These are phyloP conservation scores for Secale cereale DNA, from an alignment of 176 grass and related monocot genomes.

Conservation along the genomic window DNA sequence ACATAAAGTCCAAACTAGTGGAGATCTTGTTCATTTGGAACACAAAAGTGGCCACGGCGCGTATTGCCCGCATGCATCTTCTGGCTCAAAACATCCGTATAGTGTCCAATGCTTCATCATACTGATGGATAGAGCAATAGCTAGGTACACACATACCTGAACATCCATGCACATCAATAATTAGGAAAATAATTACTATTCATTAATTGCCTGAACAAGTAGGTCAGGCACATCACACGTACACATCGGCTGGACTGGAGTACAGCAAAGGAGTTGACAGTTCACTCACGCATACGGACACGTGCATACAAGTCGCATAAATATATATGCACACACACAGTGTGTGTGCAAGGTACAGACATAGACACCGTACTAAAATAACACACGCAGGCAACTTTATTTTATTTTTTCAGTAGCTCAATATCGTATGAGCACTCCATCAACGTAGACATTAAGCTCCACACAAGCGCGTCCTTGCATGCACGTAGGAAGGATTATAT, in stretches of 20 bases:
- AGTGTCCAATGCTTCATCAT: too few relatives aligned
- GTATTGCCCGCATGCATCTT: too few relatives aligned
- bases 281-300: background rate
- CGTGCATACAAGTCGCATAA: background rate
- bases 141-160: background rate
- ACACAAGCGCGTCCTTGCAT: background rate
- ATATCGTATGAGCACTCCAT: background rate
- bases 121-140: too few relatives aligned
- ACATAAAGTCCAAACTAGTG: too few relatives aligned
- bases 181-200: background rate
- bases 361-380: background rate
- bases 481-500: background rate
- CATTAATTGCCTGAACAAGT: conserved; percentile 7
- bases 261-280: background rate
- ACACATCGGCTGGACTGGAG: background rate
- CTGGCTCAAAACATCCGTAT: too few relatives aligned
- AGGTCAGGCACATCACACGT: background rate
- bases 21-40: too few relatives aligned
- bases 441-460: background rate
- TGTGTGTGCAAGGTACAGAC: background rate
- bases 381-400: background rate
- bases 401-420: background rate
- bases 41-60: too few relatives aligned
- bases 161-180: background rate
- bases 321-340: background rate